Base-by-base conservation (phyloP, 768 basidiomycete genomes). In the Serpula lacrymans region DNA sequence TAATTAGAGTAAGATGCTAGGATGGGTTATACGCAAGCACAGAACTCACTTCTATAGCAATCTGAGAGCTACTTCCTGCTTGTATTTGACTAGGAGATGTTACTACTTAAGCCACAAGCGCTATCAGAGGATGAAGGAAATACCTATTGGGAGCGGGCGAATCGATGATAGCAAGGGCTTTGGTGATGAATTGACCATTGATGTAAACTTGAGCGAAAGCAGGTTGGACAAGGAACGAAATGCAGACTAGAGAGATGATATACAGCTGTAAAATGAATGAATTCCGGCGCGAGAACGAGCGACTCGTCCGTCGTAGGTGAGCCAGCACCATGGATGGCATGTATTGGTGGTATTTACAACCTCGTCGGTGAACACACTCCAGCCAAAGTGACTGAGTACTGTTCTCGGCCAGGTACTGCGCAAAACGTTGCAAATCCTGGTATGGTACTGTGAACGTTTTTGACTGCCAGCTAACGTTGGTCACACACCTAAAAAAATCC, bases 111-210 rank as follows among this genome's bases (percentile, higher is more conserved):
- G 27, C 31, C n/a, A 29, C 37, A 23, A 34, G 30, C 11, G 34
- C 27, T 6, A 13, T 22, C 17, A 30, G 38, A 20, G 28, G 17
- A 3, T 18, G 23, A 23, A 4, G n/a, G 18, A 41, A 54, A 27
- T 46, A 65, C 66, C 62, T 65, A 11, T 53, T 46, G 26, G 63
- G 55, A 43, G 48, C 43, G 3, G 67, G 67, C 2, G 60, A 47
- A 39, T 66, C 57, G 30, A 65, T 57, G 42, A 69, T 66, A 7
- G 65, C 52, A n/a, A 69, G 57, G 2, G 65, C 67, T 20, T 60
- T 50, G 14, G 65, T 69, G 50, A 54, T 59, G 5, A 45, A 54
- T 46, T 62, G 64, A 5, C 64, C 63, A 41, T 64, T 64, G 8
- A 54, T 41, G 12, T 48, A 22, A 9, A 48, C 39, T 40, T 60